Base-by-base conservation (phyloP, 441 rosid genomes). In the Mallotus japonicus region DNA sequence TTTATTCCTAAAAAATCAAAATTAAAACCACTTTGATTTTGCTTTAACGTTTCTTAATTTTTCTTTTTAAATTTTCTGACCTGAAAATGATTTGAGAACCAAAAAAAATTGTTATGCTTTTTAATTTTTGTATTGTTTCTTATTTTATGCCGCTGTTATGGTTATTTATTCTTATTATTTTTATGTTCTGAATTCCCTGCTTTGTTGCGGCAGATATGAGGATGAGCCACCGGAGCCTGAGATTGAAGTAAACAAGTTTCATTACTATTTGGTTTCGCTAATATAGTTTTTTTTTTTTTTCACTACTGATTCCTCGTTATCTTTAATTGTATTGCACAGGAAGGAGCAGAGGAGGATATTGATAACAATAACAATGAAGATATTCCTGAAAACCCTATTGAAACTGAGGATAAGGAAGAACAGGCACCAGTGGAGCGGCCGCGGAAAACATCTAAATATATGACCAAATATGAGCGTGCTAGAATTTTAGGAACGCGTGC, bases 211-310 rank as follows among this genome's bases (percentile, higher is more conserved):
- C 87, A 90, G 97, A 60, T 92, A 91, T 13, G 97, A 89, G 70
- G 98, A 95, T 24, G 97, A 91, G 87, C 95, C 97, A 32, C 73
- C 75, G 9, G 96, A 95, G 91, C 93, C 96, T 19, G 97, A 95
- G 55, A 76, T 90, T 46, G 99, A 92, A 66, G 99, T 91, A 72
- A 67, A 84, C 69, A 37, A 65, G 32, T 71, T 11, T 14, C 55
- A 8, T 14, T 37, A 5, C 6, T 37, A 6, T 37, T 37, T 37
- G 40, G 5, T 37, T 37, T 37, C 6, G 40, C 6, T 37, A 37
- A 37, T 37, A 0, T 37, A 37, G 40, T 6, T 6, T 6, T 37
- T 37, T 37, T 37, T 37, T 37, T 6, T 37, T 37, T 3, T 3
- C 6, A 37, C 40, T 4, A 37, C 6, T 37, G 40, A 37, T 37